Evolutionary conservation across 108 stramenopile species (phyloP).

Genomic region (Seminavis robusta): DNA sequence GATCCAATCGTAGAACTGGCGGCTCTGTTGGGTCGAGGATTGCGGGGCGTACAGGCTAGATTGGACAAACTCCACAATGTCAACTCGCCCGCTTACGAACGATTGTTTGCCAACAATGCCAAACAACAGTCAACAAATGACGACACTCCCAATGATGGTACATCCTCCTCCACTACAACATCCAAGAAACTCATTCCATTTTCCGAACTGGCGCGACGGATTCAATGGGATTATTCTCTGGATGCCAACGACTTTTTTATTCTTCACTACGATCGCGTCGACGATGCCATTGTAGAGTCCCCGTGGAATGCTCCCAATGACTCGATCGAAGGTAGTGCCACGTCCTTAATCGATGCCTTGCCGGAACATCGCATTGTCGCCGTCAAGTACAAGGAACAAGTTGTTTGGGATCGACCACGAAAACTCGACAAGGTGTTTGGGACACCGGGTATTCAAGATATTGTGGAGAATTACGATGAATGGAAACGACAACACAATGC

Average conservation of each 20-base stretch:
- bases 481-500: conserved; percentile 64
- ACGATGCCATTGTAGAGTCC: conserved; percentile 44
- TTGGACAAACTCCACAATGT: conserved; percentile 66
- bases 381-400: conserved; percentile 68
- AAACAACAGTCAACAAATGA: background rate
- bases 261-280: conserved; percentile 71
- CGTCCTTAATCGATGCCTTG: conserved; percentile 58
- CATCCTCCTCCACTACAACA: too few relatives aligned
- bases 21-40: conserved; percentile 71
- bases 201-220: conserved; percentile 70
- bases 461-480: conserved; percentile 66
- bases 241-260: conserved; percentile 51
- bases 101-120: conserved; percentile 43
- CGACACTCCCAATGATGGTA: background rate
- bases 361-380: conserved; percentile 82
- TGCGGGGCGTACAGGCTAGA: conserved; percentile 70
- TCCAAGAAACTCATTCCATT: conserved; percentile 60
- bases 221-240: conserved; percentile 66
- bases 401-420: conserved; percentile 76
- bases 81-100: conserved; percentile 59
- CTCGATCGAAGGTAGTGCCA: conserved; percentile 55
- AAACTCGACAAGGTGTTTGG: conserved; percentile 72
- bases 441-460: conserved; percentile 56
- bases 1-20: conserved; percentile 52
- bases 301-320: conserved; percentile 71